phyloP scores from a whole-genome alignment of 1,139 yeast genomes.

The Blastobotrys illinoisensis region DNA sequence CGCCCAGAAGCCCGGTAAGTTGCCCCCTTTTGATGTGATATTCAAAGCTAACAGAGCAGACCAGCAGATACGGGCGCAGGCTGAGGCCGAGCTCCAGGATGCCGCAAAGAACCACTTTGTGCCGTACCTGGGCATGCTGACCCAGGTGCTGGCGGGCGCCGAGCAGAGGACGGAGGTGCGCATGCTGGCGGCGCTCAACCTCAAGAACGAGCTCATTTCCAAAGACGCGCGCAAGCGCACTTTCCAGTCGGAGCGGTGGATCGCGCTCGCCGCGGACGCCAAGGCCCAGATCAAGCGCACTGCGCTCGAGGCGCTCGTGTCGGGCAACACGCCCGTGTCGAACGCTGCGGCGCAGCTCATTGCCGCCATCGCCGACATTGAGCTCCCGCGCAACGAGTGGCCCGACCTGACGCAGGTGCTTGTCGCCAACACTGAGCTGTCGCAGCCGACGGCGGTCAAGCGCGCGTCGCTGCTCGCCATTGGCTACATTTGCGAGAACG shows the following conservation, averaged over 20 bases:
- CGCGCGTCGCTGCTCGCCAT: constrained; percentile 82
- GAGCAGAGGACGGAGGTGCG: constrained; percentile 72
- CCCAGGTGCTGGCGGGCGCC: constrained; percentile 66
- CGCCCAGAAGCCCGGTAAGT: constrained; percentile 38
- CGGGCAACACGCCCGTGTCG: constrained; percentile 74
- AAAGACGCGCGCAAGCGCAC: constrained; percentile 40
- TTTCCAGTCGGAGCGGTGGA: constrained; percentile 47
- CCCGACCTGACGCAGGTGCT: constrained; percentile 75
- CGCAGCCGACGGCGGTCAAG: constrained; percentile 72
- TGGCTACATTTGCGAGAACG: constrained; percentile 93
- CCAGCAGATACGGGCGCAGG: constrained; percentile 65
- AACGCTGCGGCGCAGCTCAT: constrained; percentile 88
- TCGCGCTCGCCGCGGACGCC: constrained; percentile 46
- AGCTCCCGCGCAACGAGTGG: constrained; percentile 86
- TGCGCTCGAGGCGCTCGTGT: constrained; percentile 59
- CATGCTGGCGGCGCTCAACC: constrained; percentile 82
- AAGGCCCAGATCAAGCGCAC: constrained; percentile 57
- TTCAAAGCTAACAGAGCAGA: constrained; percentile 31
- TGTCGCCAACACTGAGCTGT: constrained; percentile 77
- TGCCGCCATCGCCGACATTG: constrained; percentile 94
- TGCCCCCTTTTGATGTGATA: background rate
- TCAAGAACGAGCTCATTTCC: constrained; percentile 83
- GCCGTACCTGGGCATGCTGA: constrained; percentile 64
- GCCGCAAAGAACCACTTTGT: constrained; percentile 73
- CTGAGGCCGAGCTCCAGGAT: constrained; percentile 71